Percentiles rank a stretch among this genome's conserved stretches.
Evolutionary conservation across 345 rosid species (phyloP).

Genomic region (Pistacia vera): DNA sequence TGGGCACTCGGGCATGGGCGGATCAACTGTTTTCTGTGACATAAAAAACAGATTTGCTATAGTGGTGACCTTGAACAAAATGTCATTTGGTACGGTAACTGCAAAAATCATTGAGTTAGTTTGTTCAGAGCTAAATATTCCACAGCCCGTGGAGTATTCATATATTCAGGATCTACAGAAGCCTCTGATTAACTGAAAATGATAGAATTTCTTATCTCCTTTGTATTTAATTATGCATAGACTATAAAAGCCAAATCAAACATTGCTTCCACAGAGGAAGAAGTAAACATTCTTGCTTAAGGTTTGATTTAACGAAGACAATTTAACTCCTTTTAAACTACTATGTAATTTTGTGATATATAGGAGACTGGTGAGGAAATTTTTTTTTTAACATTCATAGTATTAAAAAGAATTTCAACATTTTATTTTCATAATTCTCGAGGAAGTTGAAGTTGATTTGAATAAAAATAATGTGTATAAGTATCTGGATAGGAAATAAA

Average conservation of each 20-base stretch:
- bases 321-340: too few species aligned
- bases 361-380: too few species aligned
- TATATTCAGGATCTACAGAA: conserved; percentile 28
- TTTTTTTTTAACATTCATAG: too few species aligned
- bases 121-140: conserved; percentile 82
- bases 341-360: too few species aligned
- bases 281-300: too few species aligned
- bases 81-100: conserved; percentile 74
- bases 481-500: too few species aligned
- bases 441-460: too few species aligned
- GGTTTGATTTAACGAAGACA: too few species aligned
- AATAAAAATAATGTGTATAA: too few species aligned
- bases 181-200: conserved; percentile 62
- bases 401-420: too few species aligned
- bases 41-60: conserved; percentile 73
- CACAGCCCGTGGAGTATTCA: conserved; percentile 58
- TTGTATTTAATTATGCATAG: not conserved
- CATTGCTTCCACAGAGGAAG: not conserved
- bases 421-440: too few species aligned
- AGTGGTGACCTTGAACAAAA: conserved; percentile 81
- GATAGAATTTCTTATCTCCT: not conserved
- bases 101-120: conserved; percentile 63
- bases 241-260: too few species aligned
- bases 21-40: conserved; percentile 88
- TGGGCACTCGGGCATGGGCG: conserved; percentile 96